phyloP scores from a whole-genome alignment of 495 filamentous ascomycete species.

The Hypoxylon trugodes region DNA sequence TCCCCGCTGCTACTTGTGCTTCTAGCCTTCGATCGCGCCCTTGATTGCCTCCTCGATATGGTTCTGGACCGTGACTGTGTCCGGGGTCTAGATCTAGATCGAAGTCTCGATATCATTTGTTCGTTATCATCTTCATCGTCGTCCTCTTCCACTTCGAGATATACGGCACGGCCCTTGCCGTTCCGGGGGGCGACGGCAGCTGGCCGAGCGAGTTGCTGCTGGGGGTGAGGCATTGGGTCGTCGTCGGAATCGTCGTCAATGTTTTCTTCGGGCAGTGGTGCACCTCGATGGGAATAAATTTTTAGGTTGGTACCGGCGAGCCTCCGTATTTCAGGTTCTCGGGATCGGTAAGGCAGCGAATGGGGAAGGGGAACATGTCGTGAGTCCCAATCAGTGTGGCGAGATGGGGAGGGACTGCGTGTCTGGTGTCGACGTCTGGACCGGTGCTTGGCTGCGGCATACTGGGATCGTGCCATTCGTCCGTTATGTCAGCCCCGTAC shows the following conservation, averaged over 20 bases:
- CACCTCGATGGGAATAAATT: conserved; percentile 34
- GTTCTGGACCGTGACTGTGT: conserved; percentile 17
- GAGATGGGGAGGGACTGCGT: conserved; percentile 45
- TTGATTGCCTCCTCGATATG: no score
- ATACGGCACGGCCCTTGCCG: conserved; percentile 36
- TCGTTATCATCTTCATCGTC: conserved; percentile 40
- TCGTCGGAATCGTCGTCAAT: conserved; percentile 28
- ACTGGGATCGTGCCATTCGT: conserved; percentile 54
- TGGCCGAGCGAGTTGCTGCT: conserved; percentile 36
- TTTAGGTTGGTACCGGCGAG: conserved; percentile 39
- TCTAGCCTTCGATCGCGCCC: conserved; percentile 9
- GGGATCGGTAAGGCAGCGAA: conserved; percentile 53
- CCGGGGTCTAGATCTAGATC: conserved; percentile 34
- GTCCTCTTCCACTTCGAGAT: conserved; percentile 41
- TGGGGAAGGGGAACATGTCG: conserved; percentile 44
- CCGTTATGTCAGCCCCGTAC: conserved; percentile 49
- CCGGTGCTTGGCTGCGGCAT: conserved; percentile 45
- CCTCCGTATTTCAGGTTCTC: conserved; percentile 45
- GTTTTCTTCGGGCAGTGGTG: conserved; percentile 27
- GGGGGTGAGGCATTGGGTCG: conserved; percentile 43
- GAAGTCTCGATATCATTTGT: conserved; percentile 37
- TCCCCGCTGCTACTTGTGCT: conserved; percentile 33
- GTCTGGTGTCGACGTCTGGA: conserved; percentile 48
- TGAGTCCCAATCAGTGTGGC: conserved; percentile 53
- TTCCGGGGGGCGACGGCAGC: conserved; percentile 32